Evolutionary conservation across 2,329 filamentous ascomycete species (phyloP).

Genomic region (Clonostachys byssicola): DNA sequence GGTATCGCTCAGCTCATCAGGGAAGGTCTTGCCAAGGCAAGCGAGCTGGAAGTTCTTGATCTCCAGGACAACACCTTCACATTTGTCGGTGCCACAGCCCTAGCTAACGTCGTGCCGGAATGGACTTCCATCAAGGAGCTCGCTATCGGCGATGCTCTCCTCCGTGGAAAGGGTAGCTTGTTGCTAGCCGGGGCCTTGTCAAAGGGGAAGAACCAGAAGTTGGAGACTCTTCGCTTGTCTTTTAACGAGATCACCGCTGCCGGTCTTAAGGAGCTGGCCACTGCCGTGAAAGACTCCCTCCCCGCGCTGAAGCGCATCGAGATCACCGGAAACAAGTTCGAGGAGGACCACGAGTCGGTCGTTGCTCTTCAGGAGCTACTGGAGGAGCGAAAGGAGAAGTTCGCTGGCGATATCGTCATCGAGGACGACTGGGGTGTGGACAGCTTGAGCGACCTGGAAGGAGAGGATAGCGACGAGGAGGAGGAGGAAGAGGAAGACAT

Average conservation of each 20-base stretch:
- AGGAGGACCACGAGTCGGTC: slow-evolving; percentile 76
- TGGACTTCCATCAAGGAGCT: slow-evolving; percentile 80
- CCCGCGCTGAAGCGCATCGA: slow-evolving; percentile 81
- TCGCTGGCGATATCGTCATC: slow-evolving; percentile 59
- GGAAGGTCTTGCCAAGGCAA: slow-evolving; percentile 70
- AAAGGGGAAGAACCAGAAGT: slow-evolving; percentile 70
- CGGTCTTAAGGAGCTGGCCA: slow-evolving; percentile 67
- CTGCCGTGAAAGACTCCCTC: slow-evolving; percentile 63
- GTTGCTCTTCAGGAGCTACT: slow-evolving; percentile 66
- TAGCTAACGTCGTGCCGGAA: slow-evolving; percentile 67
- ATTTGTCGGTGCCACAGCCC: slow-evolving; percentile 68
- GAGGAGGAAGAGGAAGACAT: slow-evolving; percentile 65
- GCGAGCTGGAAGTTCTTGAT: slow-evolving; percentile 71
- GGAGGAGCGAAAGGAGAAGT: slow-evolving; percentile 72
- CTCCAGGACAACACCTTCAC: slow-evolving; percentile 99
- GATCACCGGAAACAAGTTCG: slow-evolving; percentile 93
- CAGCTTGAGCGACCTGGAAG: slow-evolving; percentile 80
- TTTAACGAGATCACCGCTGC: slow-evolving; percentile 89
- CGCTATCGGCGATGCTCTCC: slow-evolving; percentile 82
- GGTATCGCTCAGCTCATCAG: slow-evolving; percentile 80
- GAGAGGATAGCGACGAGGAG: slow-evolving; percentile 64
- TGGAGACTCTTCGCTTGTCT: slow-evolving; percentile 80
- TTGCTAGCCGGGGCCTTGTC: slow-evolving; percentile 70
- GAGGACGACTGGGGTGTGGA: slow-evolving; percentile 86
- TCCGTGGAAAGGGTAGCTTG: slow-evolving; percentile 73